Conservation (phyloP, 371 early-diverging fungal genomes). For the Mucor velutinosus region DNA sequence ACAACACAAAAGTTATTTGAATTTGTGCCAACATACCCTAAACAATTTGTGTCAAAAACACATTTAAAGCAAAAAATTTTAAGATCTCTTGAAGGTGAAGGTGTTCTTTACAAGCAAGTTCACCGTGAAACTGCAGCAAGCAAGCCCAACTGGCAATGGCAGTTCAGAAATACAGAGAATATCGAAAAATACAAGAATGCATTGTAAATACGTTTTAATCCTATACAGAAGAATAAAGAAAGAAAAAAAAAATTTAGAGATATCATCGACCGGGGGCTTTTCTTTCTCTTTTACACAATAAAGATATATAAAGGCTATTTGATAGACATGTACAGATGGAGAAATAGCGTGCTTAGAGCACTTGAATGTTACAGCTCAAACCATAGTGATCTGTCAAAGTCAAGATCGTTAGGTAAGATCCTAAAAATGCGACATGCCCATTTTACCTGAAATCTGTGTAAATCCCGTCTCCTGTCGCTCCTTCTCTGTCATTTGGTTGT, state of each 20-base stretch:
- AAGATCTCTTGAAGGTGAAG: conserved; percentile 25
- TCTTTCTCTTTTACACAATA: neutral
- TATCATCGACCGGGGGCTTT: neutral
- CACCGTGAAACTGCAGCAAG: conserved; percentile 13
- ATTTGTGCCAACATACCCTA: conserved; percentile 25
- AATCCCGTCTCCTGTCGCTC: conserved; percentile 22
- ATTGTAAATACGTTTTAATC: conserved; percentile 7
- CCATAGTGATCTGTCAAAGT: conserved; percentile 49
- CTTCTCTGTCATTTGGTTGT: conserved; percentile 20
- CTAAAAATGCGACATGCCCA: neutral
- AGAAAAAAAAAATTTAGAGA: neutral
- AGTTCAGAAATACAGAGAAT: conserved; percentile 12
- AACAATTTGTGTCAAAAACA: conserved; percentile 33
- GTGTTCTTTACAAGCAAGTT: conserved; percentile 28
- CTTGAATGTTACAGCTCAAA: conserved; percentile 27
- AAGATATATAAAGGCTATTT: neutral
- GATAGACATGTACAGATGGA: neutral
- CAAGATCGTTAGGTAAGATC: neutral
- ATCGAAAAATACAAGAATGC: conserved; percentile 24
- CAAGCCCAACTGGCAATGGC: conserved; percentile 33
- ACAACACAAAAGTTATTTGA: conserved; percentile 29
- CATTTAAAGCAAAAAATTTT: conserved; percentile 41
- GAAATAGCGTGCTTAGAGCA: neutral
- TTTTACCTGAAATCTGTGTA: conserved; percentile 52
- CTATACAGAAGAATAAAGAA: neutral